These are phyloP conservation scores for Fraxinus sp. DNA, from an alignment of 305 asterid genomes.

Conservation along the genomic window DNA sequence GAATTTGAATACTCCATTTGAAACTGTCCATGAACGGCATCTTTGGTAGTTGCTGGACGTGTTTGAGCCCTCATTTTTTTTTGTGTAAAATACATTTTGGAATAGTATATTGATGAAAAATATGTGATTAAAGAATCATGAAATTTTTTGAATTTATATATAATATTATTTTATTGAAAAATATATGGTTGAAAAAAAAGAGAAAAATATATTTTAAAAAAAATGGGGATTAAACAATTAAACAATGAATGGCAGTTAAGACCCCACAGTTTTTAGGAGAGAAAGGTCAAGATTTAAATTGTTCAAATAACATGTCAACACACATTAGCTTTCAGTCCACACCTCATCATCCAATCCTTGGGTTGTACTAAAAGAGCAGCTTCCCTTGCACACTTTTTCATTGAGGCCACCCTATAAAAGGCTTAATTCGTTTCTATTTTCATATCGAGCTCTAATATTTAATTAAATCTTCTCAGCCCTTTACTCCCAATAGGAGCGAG, in stretches of 20 bases:
- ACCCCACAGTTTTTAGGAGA: conserved; percentile 11
- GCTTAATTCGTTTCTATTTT: conserved; percentile 2
- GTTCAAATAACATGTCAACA: conserved; percentile 10
- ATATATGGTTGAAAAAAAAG: too few relatives aligned
- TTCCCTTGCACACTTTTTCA: conserved; percentile 33
- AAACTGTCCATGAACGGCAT: neutral
- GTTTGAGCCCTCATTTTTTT: too few relatives aligned
- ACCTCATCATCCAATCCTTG: conserved; percentile 10
- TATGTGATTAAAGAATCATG: too few relatives aligned
- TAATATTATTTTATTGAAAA: too few relatives aligned
- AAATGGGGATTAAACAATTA: neutral
- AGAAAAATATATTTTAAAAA: too few relatives aligned
- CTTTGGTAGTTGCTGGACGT: conserved; percentile 7
- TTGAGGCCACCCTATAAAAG: conserved; percentile 31
- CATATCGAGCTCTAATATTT: neutral
- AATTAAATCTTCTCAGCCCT: neutral
- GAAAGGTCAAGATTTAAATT: neutral
- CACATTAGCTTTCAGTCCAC: conserved; percentile 36
- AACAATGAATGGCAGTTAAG: neutral
- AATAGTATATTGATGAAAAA: too few relatives aligned
- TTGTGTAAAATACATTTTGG: too few relatives aligned
- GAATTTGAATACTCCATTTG: neutral
- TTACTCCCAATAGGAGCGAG: too few relatives aligned
- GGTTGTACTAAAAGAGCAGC: conserved; percentile 26
- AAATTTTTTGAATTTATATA: too few relatives aligned